Conservation (phyloP, 2,329 filamentous ascomycete genomes). For the Monilinia polystroma region DNA sequence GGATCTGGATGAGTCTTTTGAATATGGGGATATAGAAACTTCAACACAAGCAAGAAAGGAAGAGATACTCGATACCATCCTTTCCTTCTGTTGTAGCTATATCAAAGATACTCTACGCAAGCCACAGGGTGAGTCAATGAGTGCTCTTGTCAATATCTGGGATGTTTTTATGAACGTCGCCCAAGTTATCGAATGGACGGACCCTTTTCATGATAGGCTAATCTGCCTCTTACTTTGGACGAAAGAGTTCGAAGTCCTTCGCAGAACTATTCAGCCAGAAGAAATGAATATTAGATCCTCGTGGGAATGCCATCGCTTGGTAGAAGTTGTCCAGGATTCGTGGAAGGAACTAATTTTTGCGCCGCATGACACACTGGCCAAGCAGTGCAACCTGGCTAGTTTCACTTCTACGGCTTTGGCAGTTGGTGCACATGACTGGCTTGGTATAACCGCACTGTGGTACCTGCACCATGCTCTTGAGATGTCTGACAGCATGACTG, state of each 20-base stretch:
- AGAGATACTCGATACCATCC: not conserved
- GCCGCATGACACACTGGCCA: not conserved
- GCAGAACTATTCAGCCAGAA: not conserved
- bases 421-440: not conserved
- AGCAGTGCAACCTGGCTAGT: constrained; percentile 1
- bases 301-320: not conserved
- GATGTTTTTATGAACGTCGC: not conserved
- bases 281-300: not conserved
- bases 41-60: not conserved
- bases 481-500: not conserved
- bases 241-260: not conserved
- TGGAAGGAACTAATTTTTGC: not conserved
- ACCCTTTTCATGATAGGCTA: constrained; percentile 10
- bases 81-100: not conserved
- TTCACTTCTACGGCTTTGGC: not conserved
- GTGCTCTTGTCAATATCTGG: constrained; percentile 2
- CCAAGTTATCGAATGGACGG: not conserved
- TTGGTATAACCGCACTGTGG: not conserved
- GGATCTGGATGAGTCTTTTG: not conserved
- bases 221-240: constrained; percentile 12
- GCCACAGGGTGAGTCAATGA: not conserved
- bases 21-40: not conserved
- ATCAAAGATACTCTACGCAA: not conserved
- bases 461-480: not conserved
- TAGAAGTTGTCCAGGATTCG: not conserved